Evolutionary conservation across 148 eudicot species (phyloP), one percentile per base, ranked within the genome.

Genomic region (Gaultheria prostrata): DNA sequence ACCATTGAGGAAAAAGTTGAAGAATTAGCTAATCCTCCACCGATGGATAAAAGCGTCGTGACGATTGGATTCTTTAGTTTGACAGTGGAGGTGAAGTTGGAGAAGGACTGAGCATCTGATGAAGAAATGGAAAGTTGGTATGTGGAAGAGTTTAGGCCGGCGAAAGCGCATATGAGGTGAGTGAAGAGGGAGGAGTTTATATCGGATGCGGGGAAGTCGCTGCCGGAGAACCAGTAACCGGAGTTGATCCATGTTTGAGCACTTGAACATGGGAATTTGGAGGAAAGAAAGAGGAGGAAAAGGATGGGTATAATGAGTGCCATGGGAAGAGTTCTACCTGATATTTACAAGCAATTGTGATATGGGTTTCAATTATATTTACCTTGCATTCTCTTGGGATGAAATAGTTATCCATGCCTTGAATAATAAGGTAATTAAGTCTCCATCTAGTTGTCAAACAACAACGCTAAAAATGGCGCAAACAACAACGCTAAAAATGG

Each of bases 1-100:
- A 65, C 32, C 88, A 86, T 83, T 6, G 49, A 45, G 11, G 30
- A 51, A 18, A 86, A 83, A 13, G 2, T 61, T 0, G 14, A 61
- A n/a, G 30, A 24, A 24, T 61, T 61, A 0, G 13, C 30, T 9
- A 4, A 61, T 2, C 14, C 1, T 61, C 30, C 69, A 24, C 69
- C 69, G 11, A 61, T 28, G 1, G 86, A 67, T 9, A 61, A 61
- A 24, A 61, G 69, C 0, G 69, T n/a, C 24, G 69, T 61, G 30
- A 61, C 14, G 0, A 4, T 61, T n/a, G 69, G 30, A 61, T 61
- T 61, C 69, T 61, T 61, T 61, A 8, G 69, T 24, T 24, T 61
- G 69, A 61, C 28, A 59, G 65, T 59, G 65, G 65, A 20, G 65
- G 65, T 21, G 28, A 59, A 59, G 13, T 4, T 61, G 69, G 69